Evolutionary conservation across 2,329 filamentous ascomycete species (phyloP).

Genomic region (Monilinia aucupariae): DNA sequence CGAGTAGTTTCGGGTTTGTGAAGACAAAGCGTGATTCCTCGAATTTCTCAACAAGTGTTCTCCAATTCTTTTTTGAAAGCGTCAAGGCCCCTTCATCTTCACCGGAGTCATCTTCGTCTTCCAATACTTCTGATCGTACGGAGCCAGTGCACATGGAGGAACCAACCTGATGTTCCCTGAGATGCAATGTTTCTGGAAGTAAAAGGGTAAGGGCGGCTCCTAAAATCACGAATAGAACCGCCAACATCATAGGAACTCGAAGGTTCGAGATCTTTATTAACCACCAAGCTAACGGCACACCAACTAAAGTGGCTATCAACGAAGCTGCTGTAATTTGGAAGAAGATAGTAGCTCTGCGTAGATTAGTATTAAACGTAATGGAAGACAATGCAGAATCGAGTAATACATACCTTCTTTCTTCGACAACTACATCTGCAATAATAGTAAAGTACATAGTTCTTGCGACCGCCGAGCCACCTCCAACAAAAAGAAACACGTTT

Average conservation of each 20-base stretch:
- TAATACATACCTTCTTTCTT: slow-evolving; percentile 29
- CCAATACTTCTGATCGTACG: not conserved
- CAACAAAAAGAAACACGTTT: slow-evolving; percentile 30
- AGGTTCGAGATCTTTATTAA: slow-evolving; percentile 31
- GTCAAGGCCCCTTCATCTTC: not conserved
- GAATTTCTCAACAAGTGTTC: slow-evolving; percentile 1
- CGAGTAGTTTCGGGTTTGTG: slow-evolving; percentile 18
- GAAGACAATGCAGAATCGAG: not conserved
- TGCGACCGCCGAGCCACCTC: slow-evolving; percentile 35
- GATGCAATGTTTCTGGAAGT: slow-evolving; percentile 26
- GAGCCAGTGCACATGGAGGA: not conserved
- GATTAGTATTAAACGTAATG: slow-evolving; percentile 9
- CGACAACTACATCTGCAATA: slow-evolving; percentile 35
- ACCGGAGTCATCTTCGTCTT: not conserved
- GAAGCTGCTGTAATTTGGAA: slow-evolving; percentile 28
- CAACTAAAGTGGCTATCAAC: slow-evolving; percentile 35
- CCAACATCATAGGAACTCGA: slow-evolving; percentile 20
- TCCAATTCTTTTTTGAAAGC: slow-evolving; percentile 1
- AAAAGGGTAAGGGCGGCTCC: slow-evolving; percentile 19
- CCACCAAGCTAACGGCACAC: slow-evolving; percentile 34
- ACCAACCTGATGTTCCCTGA: not conserved
- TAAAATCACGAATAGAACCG: slow-evolving; percentile 11
- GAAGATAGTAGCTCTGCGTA: slow-evolving; percentile 32
- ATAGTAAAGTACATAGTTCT: slow-evolving; percentile 34
- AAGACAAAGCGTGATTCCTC: slow-evolving; percentile 26